These are phyloP conservation scores for Globisporangium yorkense DNA, from an alignment of 352 stramenopile species.

Conservation along the genomic window DNA sequence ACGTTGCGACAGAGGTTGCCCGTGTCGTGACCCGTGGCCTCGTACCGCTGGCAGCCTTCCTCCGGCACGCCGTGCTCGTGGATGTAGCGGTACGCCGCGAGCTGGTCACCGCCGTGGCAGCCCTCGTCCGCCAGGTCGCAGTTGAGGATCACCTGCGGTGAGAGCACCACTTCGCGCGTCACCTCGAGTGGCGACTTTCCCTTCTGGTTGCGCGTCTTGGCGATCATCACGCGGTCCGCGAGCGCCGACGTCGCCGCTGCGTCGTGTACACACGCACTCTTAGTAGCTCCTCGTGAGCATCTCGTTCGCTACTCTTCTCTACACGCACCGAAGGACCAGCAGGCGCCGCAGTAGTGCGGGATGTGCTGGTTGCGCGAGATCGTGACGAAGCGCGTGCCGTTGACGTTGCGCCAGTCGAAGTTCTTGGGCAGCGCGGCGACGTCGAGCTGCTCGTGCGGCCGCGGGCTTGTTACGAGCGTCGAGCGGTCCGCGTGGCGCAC, in stretches of 20 bases:
- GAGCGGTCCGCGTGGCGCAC: conserved; percentile 67
- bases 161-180: conserved; percentile 73
- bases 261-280: conserved; percentile 3
- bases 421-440: conserved; percentile 76
- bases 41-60: conserved; percentile 94
- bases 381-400: conserved; percentile 78
- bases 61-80: conserved; percentile 90
- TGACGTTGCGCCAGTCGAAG: conserved; percentile 92
- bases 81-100: conserved; percentile 91
- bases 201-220: conserved; percentile 50
- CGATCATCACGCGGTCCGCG: conserved; percentile 81
- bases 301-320: not conserved
- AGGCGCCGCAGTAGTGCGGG: conserved; percentile 86
- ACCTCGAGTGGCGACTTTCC: conserved; percentile 57
- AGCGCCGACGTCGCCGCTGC: conserved; percentile 79
- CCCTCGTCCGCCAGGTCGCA: conserved; percentile 81
- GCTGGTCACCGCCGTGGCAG: conserved; percentile 91
- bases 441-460: conserved; percentile 66
- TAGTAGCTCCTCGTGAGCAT: too few relatives aligned
- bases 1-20: conserved; percentile 79
- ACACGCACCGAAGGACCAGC: conserved; percentile 75
- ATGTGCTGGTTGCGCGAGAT: conserved; percentile 86
- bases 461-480: conserved; percentile 48
- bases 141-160: conserved; percentile 85
- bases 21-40: conserved; percentile 89